Evolutionary conservation across 306 rosid genomes (phyloP).

Genomic region (Begonia loranthoides): DNA sequence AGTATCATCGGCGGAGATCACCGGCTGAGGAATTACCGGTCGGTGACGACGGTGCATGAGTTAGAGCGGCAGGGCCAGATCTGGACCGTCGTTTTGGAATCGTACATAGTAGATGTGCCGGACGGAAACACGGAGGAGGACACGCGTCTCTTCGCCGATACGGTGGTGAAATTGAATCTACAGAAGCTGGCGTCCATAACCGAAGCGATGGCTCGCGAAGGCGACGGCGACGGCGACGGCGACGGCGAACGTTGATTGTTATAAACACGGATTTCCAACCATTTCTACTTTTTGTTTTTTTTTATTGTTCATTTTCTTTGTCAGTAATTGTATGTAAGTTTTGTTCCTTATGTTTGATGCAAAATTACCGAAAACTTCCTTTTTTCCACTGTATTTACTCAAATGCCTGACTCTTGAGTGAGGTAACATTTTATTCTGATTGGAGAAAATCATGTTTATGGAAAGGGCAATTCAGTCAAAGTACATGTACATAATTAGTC

Average conservation of each 20-base stretch:
- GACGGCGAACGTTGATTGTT: neutral
- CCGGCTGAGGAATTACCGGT: constrained; percentile 70
- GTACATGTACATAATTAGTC: too few species aligned
- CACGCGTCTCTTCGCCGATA: constrained; percentile 84
- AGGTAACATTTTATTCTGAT: too few species aligned
- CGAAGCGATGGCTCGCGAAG: constrained; percentile 46
- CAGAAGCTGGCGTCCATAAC: constrained; percentile 86
- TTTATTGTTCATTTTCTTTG: too few species aligned
- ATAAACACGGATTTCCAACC: too few species aligned
- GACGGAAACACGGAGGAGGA: constrained; percentile 93
- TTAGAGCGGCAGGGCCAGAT: constrained; percentile 48
- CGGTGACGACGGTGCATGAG: constrained; percentile 65
- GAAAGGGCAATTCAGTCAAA: too few species aligned
- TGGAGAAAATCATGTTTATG: too few species aligned
- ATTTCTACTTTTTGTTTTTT: too few species aligned
- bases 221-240: constrained; percentile 17
- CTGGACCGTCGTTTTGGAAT: constrained; percentile 78
- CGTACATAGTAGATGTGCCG: constrained; percentile 80
- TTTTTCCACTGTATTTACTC: too few species aligned
- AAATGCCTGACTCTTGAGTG: too few species aligned
- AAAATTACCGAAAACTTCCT: too few species aligned
- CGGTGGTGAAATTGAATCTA: constrained; percentile 80
- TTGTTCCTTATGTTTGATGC: too few species aligned
- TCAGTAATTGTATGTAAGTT: too few species aligned
- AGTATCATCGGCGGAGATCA: constrained; percentile 90